Conservation (phyloP, 2,329 filamentous ascomycete genomes). For the Grosmannia huntii region DNA sequence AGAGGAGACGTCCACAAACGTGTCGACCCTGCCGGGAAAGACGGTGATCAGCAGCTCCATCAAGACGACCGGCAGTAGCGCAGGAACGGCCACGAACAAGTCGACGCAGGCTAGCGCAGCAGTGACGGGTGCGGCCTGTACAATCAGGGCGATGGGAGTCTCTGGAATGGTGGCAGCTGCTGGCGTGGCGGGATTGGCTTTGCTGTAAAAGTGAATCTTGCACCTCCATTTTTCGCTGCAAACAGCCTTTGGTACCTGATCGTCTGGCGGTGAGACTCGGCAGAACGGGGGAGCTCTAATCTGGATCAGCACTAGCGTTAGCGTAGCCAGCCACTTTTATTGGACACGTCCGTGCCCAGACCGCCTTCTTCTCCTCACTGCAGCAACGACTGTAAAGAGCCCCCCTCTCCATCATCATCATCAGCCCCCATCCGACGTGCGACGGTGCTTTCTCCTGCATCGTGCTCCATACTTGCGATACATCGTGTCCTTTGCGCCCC, state of each 20-base stretch:
- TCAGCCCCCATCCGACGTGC: neutral
- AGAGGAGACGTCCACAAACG: neutral
- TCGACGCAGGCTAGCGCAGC: neutral
- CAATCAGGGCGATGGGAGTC: neutral
- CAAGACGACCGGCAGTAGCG: neutral
- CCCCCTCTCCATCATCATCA: neutral
- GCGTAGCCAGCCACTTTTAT: neutral
- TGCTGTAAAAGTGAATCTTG: neutral
- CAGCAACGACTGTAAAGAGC: neutral
- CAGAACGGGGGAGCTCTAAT: neutral
- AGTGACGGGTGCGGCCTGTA: neutral
- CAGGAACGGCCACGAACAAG: neutral
- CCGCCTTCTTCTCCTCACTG: conserved; percentile 1
- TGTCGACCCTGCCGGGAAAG: neutral
- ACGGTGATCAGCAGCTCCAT: neutral
- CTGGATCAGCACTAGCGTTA: neutral
- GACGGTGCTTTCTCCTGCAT: neutral
- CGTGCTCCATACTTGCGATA: neutral
- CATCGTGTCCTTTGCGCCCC: neutral
- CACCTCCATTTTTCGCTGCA: neutral
- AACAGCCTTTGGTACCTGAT: neutral
- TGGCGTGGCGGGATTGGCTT: neutral
- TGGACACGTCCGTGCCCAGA: neutral
- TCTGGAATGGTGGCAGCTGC: neutral
- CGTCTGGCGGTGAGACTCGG: neutral